phyloP scores from a whole-genome alignment of 1,284 basidiomycete genomes.

The Agaricales sp. region DNA sequence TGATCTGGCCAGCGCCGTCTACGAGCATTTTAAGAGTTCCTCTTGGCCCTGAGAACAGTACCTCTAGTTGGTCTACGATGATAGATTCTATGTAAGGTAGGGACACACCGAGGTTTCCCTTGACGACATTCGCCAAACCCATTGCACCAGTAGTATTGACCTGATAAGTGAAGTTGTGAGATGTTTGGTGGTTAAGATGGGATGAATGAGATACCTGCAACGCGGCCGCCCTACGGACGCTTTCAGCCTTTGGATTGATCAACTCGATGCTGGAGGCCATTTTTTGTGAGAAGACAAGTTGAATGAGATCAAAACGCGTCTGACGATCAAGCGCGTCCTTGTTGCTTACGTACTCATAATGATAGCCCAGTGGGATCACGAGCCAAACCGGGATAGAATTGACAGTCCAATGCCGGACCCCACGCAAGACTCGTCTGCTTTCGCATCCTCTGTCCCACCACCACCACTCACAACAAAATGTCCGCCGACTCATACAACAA shows the following conservation, averaged over 20 bases:
- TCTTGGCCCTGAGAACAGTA: conserved; percentile 59
- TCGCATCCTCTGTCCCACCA: too few species aligned
- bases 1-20: conserved; percentile 98
- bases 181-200: conserved; percentile 5
- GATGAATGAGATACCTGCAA: conserved; percentile 65
- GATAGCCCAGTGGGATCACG: too few species aligned
- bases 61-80: conserved; percentile 10
- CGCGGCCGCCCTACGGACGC: conserved; percentile 84
- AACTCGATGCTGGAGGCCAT: conserved; percentile 84
- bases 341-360: too few species aligned
- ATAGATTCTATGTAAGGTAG: conserved; percentile 13
- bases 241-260: conserved; percentile 94
- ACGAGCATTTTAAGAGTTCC: conserved; percentile 99
- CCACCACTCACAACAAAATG: too few species aligned
- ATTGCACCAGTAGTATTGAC: conserved; percentile 91
- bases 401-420: too few species aligned
- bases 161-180: conserved; percentile 34
- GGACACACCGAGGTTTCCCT: conserved; percentile 96
- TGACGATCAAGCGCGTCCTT: neutral
- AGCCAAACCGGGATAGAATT: too few species aligned
- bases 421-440: too few species aligned
- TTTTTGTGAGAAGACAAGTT: too few species aligned
- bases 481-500: neutral
- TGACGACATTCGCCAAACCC: conserved; percentile 95
- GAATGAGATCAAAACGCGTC: neutral